These are phyloP conservation scores for Plicaturopsis crispa DNA, from an alignment of 768 basidiomycete species.

Conservation along the genomic window DNA sequence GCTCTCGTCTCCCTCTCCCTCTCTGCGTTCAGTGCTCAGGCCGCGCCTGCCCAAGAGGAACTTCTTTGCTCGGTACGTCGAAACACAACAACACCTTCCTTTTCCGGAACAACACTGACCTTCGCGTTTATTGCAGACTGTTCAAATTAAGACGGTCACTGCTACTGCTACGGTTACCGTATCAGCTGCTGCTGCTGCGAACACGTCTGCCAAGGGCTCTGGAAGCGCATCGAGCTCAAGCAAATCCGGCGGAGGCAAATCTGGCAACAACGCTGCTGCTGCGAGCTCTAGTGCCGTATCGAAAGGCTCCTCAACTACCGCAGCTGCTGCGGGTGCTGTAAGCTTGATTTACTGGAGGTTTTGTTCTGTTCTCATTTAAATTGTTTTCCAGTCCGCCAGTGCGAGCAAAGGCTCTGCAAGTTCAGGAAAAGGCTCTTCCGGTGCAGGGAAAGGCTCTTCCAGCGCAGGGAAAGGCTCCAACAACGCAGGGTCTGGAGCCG, in stretches of 20 bases:
- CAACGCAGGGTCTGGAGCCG: too few species aligned
- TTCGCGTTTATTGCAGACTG: slow-evolving; percentile 8
- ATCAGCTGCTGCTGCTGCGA: slow-evolving; percentile 12
- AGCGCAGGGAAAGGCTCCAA: too few species aligned
- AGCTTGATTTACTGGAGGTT: too few species aligned
- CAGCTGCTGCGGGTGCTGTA: too few species aligned
- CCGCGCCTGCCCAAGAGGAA: slow-evolving; percentile 24
- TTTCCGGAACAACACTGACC: background rate
- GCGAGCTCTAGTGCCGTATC: too few species aligned
- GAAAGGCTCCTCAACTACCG: too few species aligned
- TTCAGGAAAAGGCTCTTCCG: too few species aligned
- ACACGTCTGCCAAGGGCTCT: slow-evolving; percentile 11
- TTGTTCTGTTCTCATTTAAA: too few species aligned
- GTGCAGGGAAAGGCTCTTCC: too few species aligned
- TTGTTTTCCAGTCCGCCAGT: too few species aligned
- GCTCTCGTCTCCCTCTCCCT: slow-evolving; percentile 33
- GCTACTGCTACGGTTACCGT: slow-evolving; percentile 16
- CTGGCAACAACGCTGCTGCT: slow-evolving; percentile 8
- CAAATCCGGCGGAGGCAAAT: slow-evolving; percentile 5
- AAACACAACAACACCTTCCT: background rate
- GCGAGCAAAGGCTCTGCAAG: too few species aligned
- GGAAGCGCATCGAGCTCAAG: slow-evolving; percentile 1
- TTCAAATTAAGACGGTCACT: slow-evolving; percentile 22
- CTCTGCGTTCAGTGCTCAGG: slow-evolving; percentile 23
- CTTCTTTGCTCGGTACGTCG: background rate